Base-by-base conservation (phyloP, 805 yeast species). In the Candida qinlingensis region DNA sequence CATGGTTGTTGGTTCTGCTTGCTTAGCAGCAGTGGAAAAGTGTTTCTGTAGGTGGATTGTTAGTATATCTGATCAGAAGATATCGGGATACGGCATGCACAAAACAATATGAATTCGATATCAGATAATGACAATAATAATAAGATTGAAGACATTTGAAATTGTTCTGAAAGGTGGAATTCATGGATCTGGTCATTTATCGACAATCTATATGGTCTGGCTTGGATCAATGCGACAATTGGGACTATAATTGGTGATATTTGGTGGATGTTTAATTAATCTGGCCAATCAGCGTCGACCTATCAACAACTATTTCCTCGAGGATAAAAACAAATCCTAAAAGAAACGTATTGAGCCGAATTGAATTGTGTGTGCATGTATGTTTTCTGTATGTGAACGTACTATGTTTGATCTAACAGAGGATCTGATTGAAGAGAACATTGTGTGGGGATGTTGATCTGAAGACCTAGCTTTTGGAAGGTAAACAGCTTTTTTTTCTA, bases 1-100 rank as follows among this genome's bases (percentile, higher is more conserved):
- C 52, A 61, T 36, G 44, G 58, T 47, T 52, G 62, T 56, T 60
- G 64, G 67, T 54, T 57, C 62, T 42, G 71, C 70, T 50, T 64
- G 66, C 54, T 61, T 64, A 34, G 72, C 66, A 51, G 68, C 63
- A 44, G 69, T 63, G 44, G 69, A 63, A 50, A 65, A 61, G 51
- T 59, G 55, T 58, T 61, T 61, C 65, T 59, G 45, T 19, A 39
- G 13, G 28, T 19, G 12, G 9, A 11, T 25, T 37, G 57, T 51
- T 55, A 54, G 56, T 54, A 50, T 11, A 34, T 36, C 30, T 5
- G 6, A 19, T 19, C 19, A 19, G 19, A 2, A 19, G 19, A 19
- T 39, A 10, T 26, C 19, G 19, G 19, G 7, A 8, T 13, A 7
- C 19, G n/a, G 6, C n/a, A 37, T 13, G 25, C 6, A 37, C 36